phyloP scores from a whole-genome alignment of 2,329 filamentous ascomycete genomes.

The Pseudocercospora vitis region DNA sequence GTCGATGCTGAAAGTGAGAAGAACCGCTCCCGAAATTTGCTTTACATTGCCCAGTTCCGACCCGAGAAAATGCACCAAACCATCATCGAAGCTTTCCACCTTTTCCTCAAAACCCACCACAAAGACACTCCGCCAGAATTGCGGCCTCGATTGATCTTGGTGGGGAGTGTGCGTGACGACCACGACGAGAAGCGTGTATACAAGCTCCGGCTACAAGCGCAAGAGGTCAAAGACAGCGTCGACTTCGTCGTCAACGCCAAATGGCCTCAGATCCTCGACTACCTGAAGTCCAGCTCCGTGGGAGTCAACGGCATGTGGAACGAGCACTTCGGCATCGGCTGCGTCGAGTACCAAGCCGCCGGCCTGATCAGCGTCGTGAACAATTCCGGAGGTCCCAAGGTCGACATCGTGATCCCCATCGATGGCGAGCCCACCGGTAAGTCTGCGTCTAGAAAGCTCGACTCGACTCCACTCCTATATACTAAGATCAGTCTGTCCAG shows the following conservation, averaged over 20 bases:
- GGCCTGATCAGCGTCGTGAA: conserved; percentile 92
- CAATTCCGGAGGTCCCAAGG: conserved; percentile 85
- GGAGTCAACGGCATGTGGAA: conserved; percentile 99
- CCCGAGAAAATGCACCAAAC: conserved; percentile 95
- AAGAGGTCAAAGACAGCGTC: conserved; percentile 79
- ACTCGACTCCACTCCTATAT: no score
- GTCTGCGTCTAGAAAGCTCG: conserved; percentile 24
- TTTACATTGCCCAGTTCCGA: conserved; percentile 97
- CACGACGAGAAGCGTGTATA: conserved; percentile 81
- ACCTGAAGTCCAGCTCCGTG: conserved; percentile 73
- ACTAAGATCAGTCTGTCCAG: conserved; percentile 43
- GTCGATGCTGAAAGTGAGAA: conserved; percentile 69
- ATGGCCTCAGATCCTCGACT: conserved; percentile 82
- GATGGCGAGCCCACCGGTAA: conserved; percentile 76
- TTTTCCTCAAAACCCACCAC: conserved; percentile 64
- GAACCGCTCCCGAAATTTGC: conserved; percentile 67
- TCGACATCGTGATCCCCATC: conserved; percentile 84
- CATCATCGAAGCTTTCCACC: conserved; percentile 79
- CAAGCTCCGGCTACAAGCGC: conserved; percentile 78
- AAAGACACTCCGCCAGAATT: conserved; percentile 31
- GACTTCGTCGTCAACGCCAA: conserved; percentile 87
- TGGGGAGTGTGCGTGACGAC: conserved; percentile 89
- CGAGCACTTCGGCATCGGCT: conserved; percentile 97
- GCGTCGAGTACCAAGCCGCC: conserved; percentile 96
- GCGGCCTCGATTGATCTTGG: conserved; percentile 70